Base-by-base conservation (phyloP, 2,329 filamentous ascomycete species). In the Sclerotinia trifoliorum region DNA sequence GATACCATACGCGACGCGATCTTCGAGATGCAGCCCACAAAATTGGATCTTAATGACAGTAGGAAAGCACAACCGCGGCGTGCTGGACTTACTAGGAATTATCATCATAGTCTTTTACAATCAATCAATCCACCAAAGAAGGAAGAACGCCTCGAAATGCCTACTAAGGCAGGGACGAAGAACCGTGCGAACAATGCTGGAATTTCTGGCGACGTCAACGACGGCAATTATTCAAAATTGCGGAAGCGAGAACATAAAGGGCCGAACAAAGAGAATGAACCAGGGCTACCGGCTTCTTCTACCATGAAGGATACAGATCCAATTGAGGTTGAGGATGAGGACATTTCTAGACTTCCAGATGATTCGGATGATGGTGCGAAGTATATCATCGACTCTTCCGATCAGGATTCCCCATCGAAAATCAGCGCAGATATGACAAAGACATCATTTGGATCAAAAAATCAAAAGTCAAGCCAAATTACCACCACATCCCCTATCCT, bases 31-130 rank as follows among this genome's bases (percentile, higher is more conserved):
- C 32, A 51, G 24, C 26, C 54, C 13, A 58, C 51, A 19, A 42
- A 52, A 26, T 66, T 68, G 24, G 49, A 60, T 35, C 67, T 68
- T 42, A 26, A 68, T 44, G 67, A 68, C 24, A 66, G 52, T 48
- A 61, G 44, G n/a, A 68, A 68, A 55, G 17, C 5, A 24, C 29
- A 44, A 55, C 11, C 10, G n/a, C 54, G 67, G 48, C 62, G 67
- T 54, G 42, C 46, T 55, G 67, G 67, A 11, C 17, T 68, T 19
- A 66, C 24, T 19, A 68, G n/a, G 21, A 17, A 35, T 26, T 60
- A 68, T 35, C 39, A 10, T 11, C 60, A 51, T 21, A 56, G 24
- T 8, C 66, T 68, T 11, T 57, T 68, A 3, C 51, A 64, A 65
- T 57, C 29, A 26, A 19, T 57, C 52, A 63, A 63, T 44, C 65